Evolutionary conservation across 495 filamentous ascomycete species (phyloP), one percentile per base, ranked within the genome.

Genomic region (Neurospora sp.): DNA sequence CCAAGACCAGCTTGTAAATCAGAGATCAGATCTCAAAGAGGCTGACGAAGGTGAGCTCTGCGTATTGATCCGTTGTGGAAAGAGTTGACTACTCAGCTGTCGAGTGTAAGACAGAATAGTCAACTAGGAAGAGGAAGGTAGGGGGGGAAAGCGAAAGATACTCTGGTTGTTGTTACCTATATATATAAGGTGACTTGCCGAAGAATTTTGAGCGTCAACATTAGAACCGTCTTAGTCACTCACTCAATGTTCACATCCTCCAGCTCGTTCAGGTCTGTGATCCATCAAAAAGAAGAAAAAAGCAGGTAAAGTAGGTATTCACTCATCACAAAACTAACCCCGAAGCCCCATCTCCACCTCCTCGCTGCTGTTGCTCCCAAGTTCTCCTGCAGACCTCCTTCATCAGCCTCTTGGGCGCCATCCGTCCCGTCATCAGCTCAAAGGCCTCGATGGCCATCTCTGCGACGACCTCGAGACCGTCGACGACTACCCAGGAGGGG

Each of bases 371-470:
- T 59, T 75, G 77, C 73, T 82, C 80, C 82, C 82, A 83, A 0
- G 78, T 81, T 70, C 79, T 78, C 61, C 84, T 76, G 65, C 84
- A 84, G 20, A 85, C 79, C 69, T 79, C 79, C 73, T 90, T 87
- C 92, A 96, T 96, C 27, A 92, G 73, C 68, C 88, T 83, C 45
- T 90, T 87, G 3, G 92, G 93, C 17, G 93, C 93, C 81, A 92
- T 89, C 31, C 92, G 85, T n/a, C 92, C 93, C 4, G 92, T 93
- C 84, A 94, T 92, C 65, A 94, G 80, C 79, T 94, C 92, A 77
- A 94, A 94, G 65, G 93, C 91, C 37, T 93, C 91, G 79, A 92
- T 93, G 2, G 91, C 93, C 83, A 93, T 92, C 78, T 96, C 93
- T 2, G 88, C 87, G 1, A 96, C 86, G 39, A 94, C 88, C 76